A percentile compares a stretch with the other conserved stretches of the same genome.
These are phyloP conservation scores for bread wheat (Triticum aestivum) DNA, from an alignment of 176 grass and related monocot genomes.

Conservation along the genomic window DNA sequence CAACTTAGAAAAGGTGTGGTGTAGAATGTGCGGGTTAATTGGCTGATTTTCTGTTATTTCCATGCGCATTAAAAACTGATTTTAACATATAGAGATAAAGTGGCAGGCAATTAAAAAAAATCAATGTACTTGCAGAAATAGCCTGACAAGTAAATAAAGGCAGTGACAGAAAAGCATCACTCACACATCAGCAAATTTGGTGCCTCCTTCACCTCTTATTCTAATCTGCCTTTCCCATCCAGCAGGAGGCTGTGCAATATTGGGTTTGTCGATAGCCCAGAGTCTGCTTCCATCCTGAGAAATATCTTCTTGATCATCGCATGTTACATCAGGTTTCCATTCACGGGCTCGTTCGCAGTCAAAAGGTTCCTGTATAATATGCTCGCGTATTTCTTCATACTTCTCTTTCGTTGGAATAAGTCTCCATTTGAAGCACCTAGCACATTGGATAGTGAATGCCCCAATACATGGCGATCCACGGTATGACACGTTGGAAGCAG, in stretches of 20 bases:
- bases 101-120: not conserved
- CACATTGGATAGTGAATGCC: conserved; percentile 91
- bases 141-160: not conserved
- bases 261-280: conserved; percentile 98
- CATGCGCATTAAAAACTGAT: not conserved
- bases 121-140: conserved; percentile 15
- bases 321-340: conserved; percentile 73
- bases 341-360: conserved; percentile 70
- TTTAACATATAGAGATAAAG: not conserved
- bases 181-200: conserved; percentile 96
- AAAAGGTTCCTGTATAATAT: conserved; percentile 81
- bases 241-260: conserved; percentile 75
- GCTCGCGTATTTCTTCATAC: conserved; percentile 90
- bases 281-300: conserved; percentile 94
- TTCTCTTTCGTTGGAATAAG: conserved; percentile 93
- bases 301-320: conserved; percentile 80
- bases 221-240: conserved; percentile 95
- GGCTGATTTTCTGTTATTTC: conserved; percentile 6
- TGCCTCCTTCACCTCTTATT: conserved; percentile 96
- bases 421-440: conserved; percentile 96
- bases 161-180: conserved; percentile 30
- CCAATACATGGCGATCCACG: conserved; percentile 74
- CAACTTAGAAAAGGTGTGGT: not conserved
- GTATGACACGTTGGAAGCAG: conserved; percentile 17
- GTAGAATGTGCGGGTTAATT: not conserved